Percentiles rank a stretch among this genome's conserved stretches.
Evolutionary conservation across 495 filamentous ascomycete genomes (phyloP).

Genomic region (Penicillium antarcticum): DNA sequence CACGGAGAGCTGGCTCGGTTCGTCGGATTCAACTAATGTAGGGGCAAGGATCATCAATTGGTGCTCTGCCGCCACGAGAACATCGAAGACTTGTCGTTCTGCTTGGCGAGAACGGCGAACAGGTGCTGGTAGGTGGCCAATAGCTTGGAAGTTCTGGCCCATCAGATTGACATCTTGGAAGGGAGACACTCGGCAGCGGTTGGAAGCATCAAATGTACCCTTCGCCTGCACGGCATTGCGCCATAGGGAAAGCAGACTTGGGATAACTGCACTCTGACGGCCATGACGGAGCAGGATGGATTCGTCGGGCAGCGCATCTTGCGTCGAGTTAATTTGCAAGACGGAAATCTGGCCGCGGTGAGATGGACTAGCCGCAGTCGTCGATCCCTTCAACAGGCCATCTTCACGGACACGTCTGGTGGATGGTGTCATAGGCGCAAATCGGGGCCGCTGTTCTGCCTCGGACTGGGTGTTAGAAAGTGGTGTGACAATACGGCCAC

Average conservation of each 20-base stretch:
- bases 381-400: slow-evolving; percentile 47
- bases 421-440: slow-evolving; percentile 83
- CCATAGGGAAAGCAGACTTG: slow-evolving; percentile 66
- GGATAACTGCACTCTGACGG: slow-evolving; percentile 58
- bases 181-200: slow-evolving; percentile 40
- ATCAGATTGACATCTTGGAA: slow-evolving; percentile 54
- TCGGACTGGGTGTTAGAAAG: slow-evolving; percentile 29
- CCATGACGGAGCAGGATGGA: slow-evolving; percentile 66
- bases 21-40: slow-evolving; percentile 29
- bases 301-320: slow-evolving; percentile 55
- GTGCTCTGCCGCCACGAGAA: slow-evolving; percentile 63
- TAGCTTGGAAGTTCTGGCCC: slow-evolving; percentile 62
- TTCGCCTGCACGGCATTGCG: slow-evolving; percentile 57
- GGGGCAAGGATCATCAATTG: slow-evolving; percentile 57
- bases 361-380: slow-evolving; percentile 27
- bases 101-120: slow-evolving; percentile 30
- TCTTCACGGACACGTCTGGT: slow-evolving; percentile 63
- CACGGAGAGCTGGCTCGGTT: slow-evolving; percentile 2
- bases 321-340: slow-evolving; percentile 39
- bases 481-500: slow-evolving; percentile 58
- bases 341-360: slow-evolving; percentile 66
- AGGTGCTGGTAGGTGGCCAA: slow-evolving; percentile 50
- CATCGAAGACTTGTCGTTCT: slow-evolving; percentile 50
- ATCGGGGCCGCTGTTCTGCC: slow-evolving; percentile 47
- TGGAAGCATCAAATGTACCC: slow-evolving; percentile 51